Evolutionary conservation across 257 asterid species (phyloP).

Genomic region (Nicotiana tabacum): DNA sequence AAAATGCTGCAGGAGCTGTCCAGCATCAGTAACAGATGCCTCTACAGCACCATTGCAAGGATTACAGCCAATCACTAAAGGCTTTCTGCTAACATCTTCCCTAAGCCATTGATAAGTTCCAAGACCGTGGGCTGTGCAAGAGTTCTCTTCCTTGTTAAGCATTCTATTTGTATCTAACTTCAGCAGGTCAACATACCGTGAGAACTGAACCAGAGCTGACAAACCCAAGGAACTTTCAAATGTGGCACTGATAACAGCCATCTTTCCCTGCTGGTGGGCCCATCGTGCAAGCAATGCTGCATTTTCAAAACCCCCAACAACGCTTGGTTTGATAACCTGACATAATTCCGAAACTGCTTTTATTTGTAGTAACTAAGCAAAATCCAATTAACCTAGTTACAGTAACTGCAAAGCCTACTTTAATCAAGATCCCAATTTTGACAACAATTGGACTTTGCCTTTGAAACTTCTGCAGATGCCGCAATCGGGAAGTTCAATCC

Average conservation of each 20-base stretch:
- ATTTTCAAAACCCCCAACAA: conserved; percentile 88
- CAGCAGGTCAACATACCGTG: conserved; percentile 69
- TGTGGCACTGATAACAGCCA: conserved; percentile 82
- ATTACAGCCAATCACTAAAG: conserved; percentile 41
- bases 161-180: conserved; percentile 39
- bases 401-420: neutral
- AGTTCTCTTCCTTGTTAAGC: conserved; percentile 41
- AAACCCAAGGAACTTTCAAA: conserved; percentile 78
- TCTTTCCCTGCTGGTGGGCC: conserved; percentile 89
- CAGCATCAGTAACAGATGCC: conserved; percentile 68
- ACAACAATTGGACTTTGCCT: neutral
- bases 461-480: neutral
- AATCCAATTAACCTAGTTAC: neutral
- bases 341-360: neutral
- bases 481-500: neutral
- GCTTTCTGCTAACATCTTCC: conserved; percentile 55
- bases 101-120: conserved; percentile 91
- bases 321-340: conserved; percentile 93
- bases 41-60: conserved; percentile 42
- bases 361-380: neutral
- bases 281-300: conserved; percentile 77
- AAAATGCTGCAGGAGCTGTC: conserved; percentile 50
- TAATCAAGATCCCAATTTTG: neutral
- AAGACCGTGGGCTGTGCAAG: conserved; percentile 64
- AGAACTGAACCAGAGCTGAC: conserved; percentile 74